These are phyloP conservation scores for Polyporus arcularius DNA, from an alignment of 768 basidiomycete species.

Conservation along the genomic window DNA sequence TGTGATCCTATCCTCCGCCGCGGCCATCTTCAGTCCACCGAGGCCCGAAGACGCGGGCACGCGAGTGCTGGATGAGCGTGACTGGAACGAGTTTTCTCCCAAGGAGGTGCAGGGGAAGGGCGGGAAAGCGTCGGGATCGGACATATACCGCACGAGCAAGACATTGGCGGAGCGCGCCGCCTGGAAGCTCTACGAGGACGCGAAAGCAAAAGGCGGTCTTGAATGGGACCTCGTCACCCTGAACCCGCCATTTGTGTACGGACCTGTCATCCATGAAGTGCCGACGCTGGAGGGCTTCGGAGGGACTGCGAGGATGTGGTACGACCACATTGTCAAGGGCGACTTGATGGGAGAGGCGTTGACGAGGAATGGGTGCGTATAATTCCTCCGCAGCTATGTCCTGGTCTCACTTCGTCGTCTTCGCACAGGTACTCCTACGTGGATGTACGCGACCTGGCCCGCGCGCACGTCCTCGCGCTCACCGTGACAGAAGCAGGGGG, in stretches of 20 bases:
- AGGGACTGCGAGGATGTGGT: slow-evolving; percentile 30
- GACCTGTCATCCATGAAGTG: slow-evolving; percentile 33
- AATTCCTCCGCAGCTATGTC: too few species aligned
- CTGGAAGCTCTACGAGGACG: slow-evolving; percentile 39
- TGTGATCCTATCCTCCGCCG: slow-evolving; percentile 66
- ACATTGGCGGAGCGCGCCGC: slow-evolving; percentile 54
- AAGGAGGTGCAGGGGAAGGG: slow-evolving; percentile 32
- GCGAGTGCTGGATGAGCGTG: slow-evolving; percentile 43
- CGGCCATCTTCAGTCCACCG: slow-evolving; percentile 39
- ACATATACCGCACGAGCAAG: slow-evolving; percentile 66
- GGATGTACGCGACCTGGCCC: slow-evolving; percentile 41
- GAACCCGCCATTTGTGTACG: slow-evolving; percentile 48
- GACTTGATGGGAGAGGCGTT: slow-evolving; percentile 7
- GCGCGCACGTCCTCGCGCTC: slow-evolving; percentile 33
- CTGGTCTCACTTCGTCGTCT: too few species aligned
- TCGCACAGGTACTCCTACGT: slow-evolving; percentile 23
- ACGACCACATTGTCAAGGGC: slow-evolving; percentile 19
- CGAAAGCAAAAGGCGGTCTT: slow-evolving; percentile 37
- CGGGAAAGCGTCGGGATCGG: slow-evolving; percentile 28
- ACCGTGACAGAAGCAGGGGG: slow-evolving; percentile 35
- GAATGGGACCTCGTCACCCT: slow-evolving; percentile 54
- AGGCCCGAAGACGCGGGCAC: not conserved
- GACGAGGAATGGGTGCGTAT: slow-evolving; percentile 12
- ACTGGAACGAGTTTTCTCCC: slow-evolving; percentile 42
- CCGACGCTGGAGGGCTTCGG: slow-evolving; percentile 36